Conservation (phyloP, 2,329 filamentous ascomycete genomes). For the Trichoderma afroharzianum region DNA sequence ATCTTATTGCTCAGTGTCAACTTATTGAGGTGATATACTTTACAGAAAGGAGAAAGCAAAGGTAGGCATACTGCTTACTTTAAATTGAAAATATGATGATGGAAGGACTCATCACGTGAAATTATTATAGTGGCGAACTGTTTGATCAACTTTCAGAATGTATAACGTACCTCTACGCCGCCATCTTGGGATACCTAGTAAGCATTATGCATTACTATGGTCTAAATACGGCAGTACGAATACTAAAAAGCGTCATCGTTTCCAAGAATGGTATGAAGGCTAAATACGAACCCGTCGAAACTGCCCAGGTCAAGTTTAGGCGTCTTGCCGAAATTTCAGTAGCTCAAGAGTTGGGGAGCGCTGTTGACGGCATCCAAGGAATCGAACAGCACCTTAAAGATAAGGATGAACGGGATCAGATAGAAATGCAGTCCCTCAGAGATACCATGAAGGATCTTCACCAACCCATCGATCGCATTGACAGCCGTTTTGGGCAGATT, state of each 20-base stretch:
- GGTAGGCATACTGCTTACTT: neutral
- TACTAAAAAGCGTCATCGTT: neutral
- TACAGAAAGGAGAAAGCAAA: neutral
- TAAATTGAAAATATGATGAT: neutral
- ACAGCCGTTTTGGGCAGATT: neutral
- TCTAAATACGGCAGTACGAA: neutral
- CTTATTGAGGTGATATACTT: neutral
- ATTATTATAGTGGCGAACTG: neutral
- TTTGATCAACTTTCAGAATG: neutral
- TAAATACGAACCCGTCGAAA: neutral
- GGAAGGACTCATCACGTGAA: neutral
- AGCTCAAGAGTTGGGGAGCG: neutral
- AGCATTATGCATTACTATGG: neutral
- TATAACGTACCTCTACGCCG: conserved; percentile 1
- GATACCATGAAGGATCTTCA: neutral
- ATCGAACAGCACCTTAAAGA: neutral
- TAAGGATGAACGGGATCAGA: neutral
- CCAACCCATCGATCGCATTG: conserved; percentile 1
- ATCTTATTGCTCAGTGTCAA: conserved; percentile 4
- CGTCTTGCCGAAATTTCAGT: neutral
- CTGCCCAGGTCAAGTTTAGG: neutral
- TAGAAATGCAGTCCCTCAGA: neutral
- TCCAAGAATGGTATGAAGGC: neutral
- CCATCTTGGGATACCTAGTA: neutral
- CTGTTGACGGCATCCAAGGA: neutral